Conservation (phyloP, 176 grass and related monocot genomes). For the Aegilops tauschii region DNA sequence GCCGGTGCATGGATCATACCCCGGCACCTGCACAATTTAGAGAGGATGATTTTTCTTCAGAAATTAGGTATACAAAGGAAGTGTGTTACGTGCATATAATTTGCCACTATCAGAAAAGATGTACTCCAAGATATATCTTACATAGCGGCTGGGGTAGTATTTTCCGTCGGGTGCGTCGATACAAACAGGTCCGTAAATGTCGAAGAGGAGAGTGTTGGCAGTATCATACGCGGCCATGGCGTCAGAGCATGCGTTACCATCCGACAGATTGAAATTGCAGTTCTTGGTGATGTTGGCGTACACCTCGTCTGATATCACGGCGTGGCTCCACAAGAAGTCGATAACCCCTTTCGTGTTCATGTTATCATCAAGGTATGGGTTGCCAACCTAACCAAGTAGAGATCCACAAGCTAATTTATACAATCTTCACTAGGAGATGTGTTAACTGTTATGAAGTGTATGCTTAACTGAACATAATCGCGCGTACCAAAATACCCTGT, state of each 20-base stretch:
- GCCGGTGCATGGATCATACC: constrained; percentile 32
- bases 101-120: not conserved
- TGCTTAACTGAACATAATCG: not conserved
- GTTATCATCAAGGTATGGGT: constrained; percentile 26
- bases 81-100: not conserved
- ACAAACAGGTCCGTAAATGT: constrained; percentile 44
- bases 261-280: constrained; percentile 23
- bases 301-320: constrained; percentile 37
- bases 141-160: not conserved
- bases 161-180: not conserved
- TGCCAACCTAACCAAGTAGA: constrained; percentile 14
- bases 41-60: not conserved
- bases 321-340: constrained; percentile 41
- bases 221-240: not conserved
- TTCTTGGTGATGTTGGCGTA: constrained; percentile 17
- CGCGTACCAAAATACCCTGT: constrained; percentile 20
- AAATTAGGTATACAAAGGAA: not conserved
- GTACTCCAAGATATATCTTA: not conserved
- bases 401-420: not conserved
- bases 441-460: not conserved
- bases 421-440: not conserved
- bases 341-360: constrained; percentile 14
- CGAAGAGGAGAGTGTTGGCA: constrained; percentile 7
- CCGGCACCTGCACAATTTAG: constrained; percentile 7
- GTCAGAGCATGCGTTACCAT: not conserved